Conservation (phyloP, 164 flowering plant genomes). For the Dillenia turbinata region DNA sequence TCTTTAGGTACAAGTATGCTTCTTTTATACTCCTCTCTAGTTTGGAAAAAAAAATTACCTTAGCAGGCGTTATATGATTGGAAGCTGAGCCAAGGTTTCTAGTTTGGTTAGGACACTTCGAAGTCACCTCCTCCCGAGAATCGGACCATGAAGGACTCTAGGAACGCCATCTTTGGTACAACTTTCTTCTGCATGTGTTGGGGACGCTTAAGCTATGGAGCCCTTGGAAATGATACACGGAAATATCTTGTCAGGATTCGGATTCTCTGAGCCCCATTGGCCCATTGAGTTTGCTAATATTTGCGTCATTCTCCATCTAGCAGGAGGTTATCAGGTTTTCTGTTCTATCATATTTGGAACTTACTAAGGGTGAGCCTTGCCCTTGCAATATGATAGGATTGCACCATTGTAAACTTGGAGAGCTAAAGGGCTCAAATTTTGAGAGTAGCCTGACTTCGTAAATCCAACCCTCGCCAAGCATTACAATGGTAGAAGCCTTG, state of each 20-base stretch:
- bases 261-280: slow-evolving; percentile 62
- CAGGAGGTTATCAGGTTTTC: slow-evolving; percentile 77
- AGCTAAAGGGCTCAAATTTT: no score
- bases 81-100: no score
- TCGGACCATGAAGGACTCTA: slow-evolving; percentile 49
- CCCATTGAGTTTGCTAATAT: slow-evolving; percentile 59
- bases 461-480: background rate
- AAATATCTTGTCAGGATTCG: slow-evolving; percentile 63
- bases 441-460: no score
- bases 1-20: slow-evolving; percentile 30
- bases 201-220: slow-evolving; percentile 71
- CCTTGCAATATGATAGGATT: no score
- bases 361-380: background rate
- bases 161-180: slow-evolving; percentile 23
- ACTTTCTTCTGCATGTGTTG: slow-evolving; percentile 53
- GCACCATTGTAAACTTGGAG: no score
- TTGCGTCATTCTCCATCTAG: slow-evolving; percentile 50
- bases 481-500: no score
- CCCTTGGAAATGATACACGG: slow-evolving; percentile 55
- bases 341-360: background rate
- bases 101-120: slow-evolving; percentile 35
- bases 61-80: no score
- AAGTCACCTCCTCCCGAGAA: slow-evolving; percentile 49
- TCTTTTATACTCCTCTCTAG: background rate
- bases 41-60: no score